These are phyloP conservation scores for Centaurea solstitialis DNA, from an alignment of 129 eudicot genomes.

Conservation along the genomic window DNA sequence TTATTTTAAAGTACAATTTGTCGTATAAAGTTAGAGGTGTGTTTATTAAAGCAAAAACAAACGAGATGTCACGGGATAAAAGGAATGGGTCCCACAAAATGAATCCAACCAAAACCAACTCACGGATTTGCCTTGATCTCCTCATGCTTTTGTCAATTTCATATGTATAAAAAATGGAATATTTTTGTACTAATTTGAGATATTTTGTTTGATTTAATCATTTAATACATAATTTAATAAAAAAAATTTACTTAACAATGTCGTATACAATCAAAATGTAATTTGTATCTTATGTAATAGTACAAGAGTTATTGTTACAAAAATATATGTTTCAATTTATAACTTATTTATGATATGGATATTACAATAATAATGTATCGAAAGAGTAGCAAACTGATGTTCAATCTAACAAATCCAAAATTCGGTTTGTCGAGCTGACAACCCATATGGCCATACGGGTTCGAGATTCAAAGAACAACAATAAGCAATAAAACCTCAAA, in stretches of 20 bases:
- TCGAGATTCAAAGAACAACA: background rate
- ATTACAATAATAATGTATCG: background rate
- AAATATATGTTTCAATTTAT: background rate
- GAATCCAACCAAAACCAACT: slow-evolving; percentile 32
- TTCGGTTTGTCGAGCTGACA: background rate
- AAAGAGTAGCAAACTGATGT: background rate
- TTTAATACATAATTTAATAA: no score
- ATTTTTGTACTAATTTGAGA: background rate
- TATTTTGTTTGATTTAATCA: no score
- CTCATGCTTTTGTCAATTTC: slow-evolving; percentile 24
- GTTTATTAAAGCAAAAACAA: background rate
- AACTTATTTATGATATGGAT: background rate
- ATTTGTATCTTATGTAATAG: background rate
- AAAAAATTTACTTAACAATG: no score
- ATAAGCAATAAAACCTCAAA: background rate
- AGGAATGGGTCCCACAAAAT: slow-evolving; percentile 12
- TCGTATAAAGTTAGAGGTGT: background rate
- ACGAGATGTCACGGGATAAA: slow-evolving; percentile 26
- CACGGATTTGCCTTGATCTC: slow-evolving; percentile 37
- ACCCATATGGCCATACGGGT: background rate
- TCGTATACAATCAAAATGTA: no score
- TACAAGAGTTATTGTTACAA: background rate
- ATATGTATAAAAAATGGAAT: slow-evolving; percentile 1
- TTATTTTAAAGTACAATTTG: background rate
- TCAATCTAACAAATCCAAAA: background rate